These are phyloP conservation scores for Apiotrichum montevideense DNA, from an alignment of 1,284 basidiomycete species.

Conservation along the genomic window DNA sequence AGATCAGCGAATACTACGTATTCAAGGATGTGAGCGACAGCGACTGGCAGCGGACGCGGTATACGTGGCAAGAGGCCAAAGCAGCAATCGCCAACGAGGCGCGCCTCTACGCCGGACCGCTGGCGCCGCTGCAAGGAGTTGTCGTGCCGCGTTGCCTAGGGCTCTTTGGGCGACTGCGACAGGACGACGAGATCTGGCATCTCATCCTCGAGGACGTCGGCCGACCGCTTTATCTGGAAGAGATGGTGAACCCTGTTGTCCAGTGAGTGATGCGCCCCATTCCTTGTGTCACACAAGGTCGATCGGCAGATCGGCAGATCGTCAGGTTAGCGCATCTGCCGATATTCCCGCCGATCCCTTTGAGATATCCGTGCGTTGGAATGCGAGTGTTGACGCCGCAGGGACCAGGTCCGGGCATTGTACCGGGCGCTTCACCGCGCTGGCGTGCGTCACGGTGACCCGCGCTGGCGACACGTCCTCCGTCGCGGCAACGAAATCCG, in stretches of 20 bases:
- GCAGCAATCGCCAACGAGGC: background rate
- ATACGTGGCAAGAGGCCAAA: background rate
- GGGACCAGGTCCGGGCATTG: background rate
- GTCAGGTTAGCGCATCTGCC: too few species aligned
- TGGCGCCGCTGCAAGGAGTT: background rate
- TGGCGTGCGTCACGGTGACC: background rate
- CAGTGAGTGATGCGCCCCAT: background rate
- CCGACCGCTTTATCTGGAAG: background rate
- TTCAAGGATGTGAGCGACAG: too few species aligned
- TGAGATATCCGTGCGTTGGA: too few species aligned
- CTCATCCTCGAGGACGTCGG: background rate
- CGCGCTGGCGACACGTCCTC: background rate
- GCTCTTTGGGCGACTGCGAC: background rate
- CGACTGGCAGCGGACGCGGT: background rate
- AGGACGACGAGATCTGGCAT: background rate
- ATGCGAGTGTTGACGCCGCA: background rate
- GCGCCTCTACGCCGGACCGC: background rate
- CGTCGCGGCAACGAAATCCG: background rate
- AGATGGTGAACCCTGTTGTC: background rate
- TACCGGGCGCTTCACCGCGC: background rate
- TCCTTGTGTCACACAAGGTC: too few species aligned
- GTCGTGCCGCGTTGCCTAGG: background rate
- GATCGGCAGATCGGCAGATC: too few species aligned
- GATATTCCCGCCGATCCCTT: too few species aligned
- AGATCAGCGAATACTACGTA: too few species aligned